Conservation (phyloP, 1,139 yeast genomes). For the Saccharomycopsis phalli region DNA sequence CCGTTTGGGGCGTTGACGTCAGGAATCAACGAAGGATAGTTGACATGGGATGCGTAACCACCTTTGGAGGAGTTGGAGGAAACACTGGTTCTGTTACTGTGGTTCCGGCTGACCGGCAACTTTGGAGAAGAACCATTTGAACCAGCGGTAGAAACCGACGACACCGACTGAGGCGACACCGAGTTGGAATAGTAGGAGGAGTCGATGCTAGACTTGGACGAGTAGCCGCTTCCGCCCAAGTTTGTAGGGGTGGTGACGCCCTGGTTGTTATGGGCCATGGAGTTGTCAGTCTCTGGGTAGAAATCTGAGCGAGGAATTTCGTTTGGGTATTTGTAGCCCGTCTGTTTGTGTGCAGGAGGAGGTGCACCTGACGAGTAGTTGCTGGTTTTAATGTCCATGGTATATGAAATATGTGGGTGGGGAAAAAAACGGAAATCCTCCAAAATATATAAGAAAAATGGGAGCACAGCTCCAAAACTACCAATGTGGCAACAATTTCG, state of each 20-base stretch:
- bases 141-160: slow-evolving; percentile 12
- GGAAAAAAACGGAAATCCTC: background rate
- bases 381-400: background rate
- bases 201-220: slow-evolving; percentile 10
- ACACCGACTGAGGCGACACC: slow-evolving; percentile 17
- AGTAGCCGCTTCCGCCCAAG: background rate
- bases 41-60: background rate
- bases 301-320: background rate
- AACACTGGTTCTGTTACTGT: background rate
- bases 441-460: background rate
- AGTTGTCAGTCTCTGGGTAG: background rate
- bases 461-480: background rate
- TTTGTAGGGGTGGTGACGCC: background rate
- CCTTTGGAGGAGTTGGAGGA: slow-evolving; percentile 2
- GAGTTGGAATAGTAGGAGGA: slow-evolving; percentile 9
- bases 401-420: too few species aligned
- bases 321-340: background rate
- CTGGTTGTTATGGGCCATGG: background rate
- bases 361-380: background rate
- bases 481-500: background rate
- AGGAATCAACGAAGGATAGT: slow-evolving; percentile 2
- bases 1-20: slow-evolving; percentile 1
- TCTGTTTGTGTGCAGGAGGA: background rate
- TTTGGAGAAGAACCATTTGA: slow-evolving; percentile 11
- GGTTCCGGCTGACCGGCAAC: background rate